Base-by-base conservation (phyloP, 1,284 basidiomycete species). In the Rhodotorula glutinis region DNA sequence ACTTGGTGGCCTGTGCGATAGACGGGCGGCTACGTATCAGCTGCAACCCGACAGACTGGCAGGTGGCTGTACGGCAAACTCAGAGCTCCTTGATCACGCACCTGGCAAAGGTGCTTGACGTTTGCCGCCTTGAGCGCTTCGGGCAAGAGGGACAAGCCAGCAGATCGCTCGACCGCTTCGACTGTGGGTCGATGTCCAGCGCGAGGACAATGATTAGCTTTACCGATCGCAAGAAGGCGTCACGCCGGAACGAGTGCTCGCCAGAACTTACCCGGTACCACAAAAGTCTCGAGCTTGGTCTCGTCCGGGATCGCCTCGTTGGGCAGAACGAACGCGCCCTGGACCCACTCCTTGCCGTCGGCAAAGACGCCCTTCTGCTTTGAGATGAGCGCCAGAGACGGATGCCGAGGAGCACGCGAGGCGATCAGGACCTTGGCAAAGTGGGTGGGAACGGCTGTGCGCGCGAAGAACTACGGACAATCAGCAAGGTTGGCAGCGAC, bases 371-470 rank as follows among this genome's bases (percentile, higher is more conserved):
- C 29, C 47, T 4, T 5, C 13, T 7, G 27, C n/a, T 33, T 19
- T 3, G 66, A 40, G 30, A 43, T 11, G 49, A 59, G 61, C 23
- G 57, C 52, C 49, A 49, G 40, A 14, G 57, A 53, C 3, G 69
- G 53, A 0, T 52, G 53, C 3, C 30, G 30, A 7, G 67, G 63
- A 0, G 90, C 87, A 73, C 85, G 85, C 0, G 90, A 84, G 1
- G 90, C 86, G 60, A 97, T 83, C 33, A 98, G 87, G 40, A 98
- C 93, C 80, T 98, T 98, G 43, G 95, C 95, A 79, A 98, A 98
- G 78, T 99, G 96, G 8, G 96, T 98, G 0, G 96, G 96, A 11
- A 98, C 96, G 43, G 89, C 83, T 72, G 60, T 4, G 75, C 89
- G 90, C 7, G 11, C 27, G n/a, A 23, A 19, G 19, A 14, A 10